phyloP scores from a whole-genome alignment of 495 filamentous ascomycete genomes.

The Xanthoparmelia taractica region DNA sequence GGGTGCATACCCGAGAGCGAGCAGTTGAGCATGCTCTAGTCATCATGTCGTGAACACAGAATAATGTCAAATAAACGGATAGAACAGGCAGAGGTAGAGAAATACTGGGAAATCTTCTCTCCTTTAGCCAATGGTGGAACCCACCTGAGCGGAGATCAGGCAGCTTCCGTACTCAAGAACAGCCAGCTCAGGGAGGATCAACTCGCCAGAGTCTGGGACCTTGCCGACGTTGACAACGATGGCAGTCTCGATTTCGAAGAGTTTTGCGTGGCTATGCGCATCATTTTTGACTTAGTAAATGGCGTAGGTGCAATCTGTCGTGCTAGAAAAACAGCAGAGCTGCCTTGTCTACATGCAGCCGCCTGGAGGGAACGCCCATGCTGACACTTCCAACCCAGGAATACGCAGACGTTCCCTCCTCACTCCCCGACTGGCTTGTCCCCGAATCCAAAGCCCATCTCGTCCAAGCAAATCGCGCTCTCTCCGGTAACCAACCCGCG shows the following conservation, averaged over 20 bases:
- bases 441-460: constrained; percentile 95
- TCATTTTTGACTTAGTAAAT: constrained; percentile 95
- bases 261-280: constrained; percentile 96
- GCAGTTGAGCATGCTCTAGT: background rate
- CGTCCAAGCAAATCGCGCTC: constrained; percentile 77
- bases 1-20: background rate
- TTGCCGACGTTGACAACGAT: constrained; percentile 93
- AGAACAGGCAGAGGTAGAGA: constrained; percentile 90
- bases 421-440: constrained; percentile 89
- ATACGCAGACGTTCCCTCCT: constrained; percentile 71
- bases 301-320: constrained; percentile 52
- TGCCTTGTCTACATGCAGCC: background rate
- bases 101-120: constrained; percentile 98
- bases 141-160: constrained; percentile 82
- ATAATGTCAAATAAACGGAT: constrained; percentile 74
- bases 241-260: constrained; percentile 98
- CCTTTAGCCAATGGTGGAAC: constrained; percentile 70
- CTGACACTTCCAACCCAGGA: constrained; percentile 48
- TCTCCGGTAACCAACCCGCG: constrained; percentile 63
- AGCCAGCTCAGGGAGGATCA: constrained; percentile 86
- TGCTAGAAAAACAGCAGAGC: background rate
- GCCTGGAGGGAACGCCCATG: background rate
- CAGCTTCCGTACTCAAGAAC: constrained; percentile 93
- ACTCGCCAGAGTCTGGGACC: constrained; percentile 93
- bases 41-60: background rate